phyloP scores from a whole-genome alignment of 2,329 filamentous ascomycete species.

The Aureobasidium sp. region DNA sequence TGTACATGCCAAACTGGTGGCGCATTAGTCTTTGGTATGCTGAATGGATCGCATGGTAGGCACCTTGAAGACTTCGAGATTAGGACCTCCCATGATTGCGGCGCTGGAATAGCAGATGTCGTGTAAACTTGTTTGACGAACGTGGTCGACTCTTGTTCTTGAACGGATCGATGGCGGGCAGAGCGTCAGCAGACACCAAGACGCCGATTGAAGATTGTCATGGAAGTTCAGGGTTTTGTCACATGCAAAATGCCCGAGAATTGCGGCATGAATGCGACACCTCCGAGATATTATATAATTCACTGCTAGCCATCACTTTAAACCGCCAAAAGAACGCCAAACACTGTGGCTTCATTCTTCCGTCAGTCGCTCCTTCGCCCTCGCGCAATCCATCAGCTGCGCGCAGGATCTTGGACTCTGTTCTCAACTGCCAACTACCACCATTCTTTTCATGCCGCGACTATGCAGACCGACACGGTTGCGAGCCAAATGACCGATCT shows the following conservation, averaged over 20 bases:
- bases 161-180: background rate
- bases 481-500: background rate
- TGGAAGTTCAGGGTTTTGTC: background rate
- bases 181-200: background rate
- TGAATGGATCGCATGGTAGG: constrained; percentile 14
- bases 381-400: background rate
- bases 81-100: constrained; percentile 65
- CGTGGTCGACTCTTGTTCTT: background rate
- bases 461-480: background rate
- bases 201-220: background rate
- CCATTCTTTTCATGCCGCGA: background rate
- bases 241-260: background rate
- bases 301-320: background rate
- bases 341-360: background rate
- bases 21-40: background rate
- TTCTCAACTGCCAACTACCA: background rate
- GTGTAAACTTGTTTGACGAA: background rate
- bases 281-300: background rate
- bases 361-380: background rate
- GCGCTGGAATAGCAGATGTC: background rate
- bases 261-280: constrained; percentile 4
- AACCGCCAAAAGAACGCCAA: background rate
- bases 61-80: constrained; percentile 94
- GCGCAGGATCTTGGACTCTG: background rate
- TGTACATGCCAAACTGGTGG: constrained; percentile 90